Percentiles rank a stretch among this genome's conserved stretches.
Evolutionary conservation across 345 rosid species (phyloP).

Genomic region (Salix exigua): DNA sequence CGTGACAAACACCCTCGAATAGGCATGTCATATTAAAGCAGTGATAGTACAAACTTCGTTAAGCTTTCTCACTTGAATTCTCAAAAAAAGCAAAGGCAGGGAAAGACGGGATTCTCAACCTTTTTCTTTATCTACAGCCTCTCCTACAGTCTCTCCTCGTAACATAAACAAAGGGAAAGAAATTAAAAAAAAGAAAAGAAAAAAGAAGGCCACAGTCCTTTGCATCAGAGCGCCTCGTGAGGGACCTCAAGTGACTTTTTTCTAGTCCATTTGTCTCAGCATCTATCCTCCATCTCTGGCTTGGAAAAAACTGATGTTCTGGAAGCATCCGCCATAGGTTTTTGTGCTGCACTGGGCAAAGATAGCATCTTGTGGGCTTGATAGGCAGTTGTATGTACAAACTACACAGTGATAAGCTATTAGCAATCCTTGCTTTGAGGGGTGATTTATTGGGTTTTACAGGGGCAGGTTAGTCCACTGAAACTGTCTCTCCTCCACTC

Average conservation of each 20-base stretch:
- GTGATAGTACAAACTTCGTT: not conserved
- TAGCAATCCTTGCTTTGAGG: not conserved
- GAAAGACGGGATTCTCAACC: not conserved
- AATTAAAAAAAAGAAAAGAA: not conserved
- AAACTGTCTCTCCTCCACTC: slow-evolving; percentile 7
- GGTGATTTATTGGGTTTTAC: not conserved
- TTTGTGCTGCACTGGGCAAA: not conserved
- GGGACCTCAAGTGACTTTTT: slow-evolving; percentile 13
- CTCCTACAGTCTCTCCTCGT: not conserved
- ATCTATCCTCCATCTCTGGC: not conserved
- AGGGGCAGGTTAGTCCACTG: slow-evolving; percentile 19
- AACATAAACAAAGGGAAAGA: not conserved
- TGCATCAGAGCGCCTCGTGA: slow-evolving; percentile 8
- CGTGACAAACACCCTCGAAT: too few species aligned
- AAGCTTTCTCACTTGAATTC: slow-evolving; percentile 9
- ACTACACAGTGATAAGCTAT: slow-evolving; percentile 3
- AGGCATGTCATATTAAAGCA: not conserved
- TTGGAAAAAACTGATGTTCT: slow-evolving; percentile 12
- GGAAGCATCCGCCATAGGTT: slow-evolving; percentile 3
- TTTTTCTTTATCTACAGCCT: slow-evolving; percentile 1
- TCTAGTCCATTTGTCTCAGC: not conserved
- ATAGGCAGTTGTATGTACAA: slow-evolving; percentile 8
- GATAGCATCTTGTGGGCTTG: not conserved
- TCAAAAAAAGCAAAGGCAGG: not conserved
- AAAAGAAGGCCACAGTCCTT: not conserved